Evolutionary conservation across 1,139 yeast species (phyloP).

Genomic region (Yamadazyma pseudoaaseri): DNA sequence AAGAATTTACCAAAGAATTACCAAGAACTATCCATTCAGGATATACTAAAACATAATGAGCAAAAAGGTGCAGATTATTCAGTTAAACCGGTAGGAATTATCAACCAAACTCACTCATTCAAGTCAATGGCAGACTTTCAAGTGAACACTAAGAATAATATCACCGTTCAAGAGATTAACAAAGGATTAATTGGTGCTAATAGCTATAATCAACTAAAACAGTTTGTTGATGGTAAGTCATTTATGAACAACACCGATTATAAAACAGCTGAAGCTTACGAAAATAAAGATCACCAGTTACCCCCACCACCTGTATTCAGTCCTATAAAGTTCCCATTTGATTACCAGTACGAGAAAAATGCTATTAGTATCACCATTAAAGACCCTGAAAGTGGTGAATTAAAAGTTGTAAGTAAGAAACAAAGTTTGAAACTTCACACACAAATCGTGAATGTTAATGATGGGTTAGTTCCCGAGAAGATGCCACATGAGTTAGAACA

Average conservation of each 20-base stretch:
- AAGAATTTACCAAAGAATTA: conserved; percentile 42
- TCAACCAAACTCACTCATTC: conserved; percentile 72
- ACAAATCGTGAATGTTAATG: conserved; percentile 34
- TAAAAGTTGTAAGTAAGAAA: conserved; percentile 38
- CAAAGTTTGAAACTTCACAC: conserved; percentile 47
- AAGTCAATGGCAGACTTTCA: conserved; percentile 91
- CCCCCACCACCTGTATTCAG: conserved; percentile 90
- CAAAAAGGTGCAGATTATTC: conserved; percentile 27
- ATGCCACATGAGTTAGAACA: conserved; percentile 40
- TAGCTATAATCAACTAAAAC: conserved; percentile 37
- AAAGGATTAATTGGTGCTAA: conserved; percentile 22
- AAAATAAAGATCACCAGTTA: conserved; percentile 56
- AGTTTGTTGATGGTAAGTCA: conserved; percentile 38
- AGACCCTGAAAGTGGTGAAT: conserved; percentile 64
- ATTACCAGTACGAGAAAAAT: conserved; percentile 47
- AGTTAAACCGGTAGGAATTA: conserved; percentile 63
- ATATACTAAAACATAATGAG: conserved; percentile 39
- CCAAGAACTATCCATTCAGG: conserved; percentile 48
- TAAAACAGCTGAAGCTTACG: conserved; percentile 22
- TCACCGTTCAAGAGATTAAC: conserved; percentile 39
- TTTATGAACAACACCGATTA: conserved; percentile 35
- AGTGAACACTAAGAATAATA: conserved; percentile 58
- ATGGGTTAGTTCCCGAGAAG: conserved; percentile 27
- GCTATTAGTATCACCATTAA: conserved; percentile 54
- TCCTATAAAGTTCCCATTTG: conserved; percentile 70